These are phyloP conservation scores for Picea engelmannii DNA, from an alignment of 83 land plant genomes.

Conservation along the genomic window DNA sequence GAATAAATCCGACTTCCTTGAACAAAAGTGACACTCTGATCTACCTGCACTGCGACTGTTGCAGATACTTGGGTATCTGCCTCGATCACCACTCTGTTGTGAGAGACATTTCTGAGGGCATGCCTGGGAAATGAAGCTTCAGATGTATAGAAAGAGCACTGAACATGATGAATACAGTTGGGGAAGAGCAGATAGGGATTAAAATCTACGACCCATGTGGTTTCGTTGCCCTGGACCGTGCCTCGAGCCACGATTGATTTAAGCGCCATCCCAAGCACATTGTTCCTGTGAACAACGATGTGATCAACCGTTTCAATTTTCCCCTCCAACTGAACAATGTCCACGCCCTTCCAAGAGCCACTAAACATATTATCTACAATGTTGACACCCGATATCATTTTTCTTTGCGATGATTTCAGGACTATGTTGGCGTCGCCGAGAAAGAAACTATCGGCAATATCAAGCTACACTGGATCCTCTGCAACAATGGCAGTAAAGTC, in stretches of 20 bases:
- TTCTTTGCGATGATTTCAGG: too few species aligned
- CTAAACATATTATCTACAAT: too few species aligned
- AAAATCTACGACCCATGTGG: constrained; percentile 15
- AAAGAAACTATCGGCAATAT: constrained; percentile 52
- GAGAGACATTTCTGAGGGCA: too few species aligned
- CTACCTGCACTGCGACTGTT: too few species aligned
- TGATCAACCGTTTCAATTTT: constrained; percentile 36
- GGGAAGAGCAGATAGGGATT: too few species aligned
- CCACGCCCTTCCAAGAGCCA: constrained; percentile 3
- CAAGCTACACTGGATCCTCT: constrained; percentile 35
- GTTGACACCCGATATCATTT: too few species aligned
- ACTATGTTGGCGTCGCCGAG: background rate
- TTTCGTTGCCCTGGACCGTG: constrained; percentile 39
- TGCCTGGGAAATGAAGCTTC: too few species aligned
- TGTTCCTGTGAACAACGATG: constrained; percentile 41
- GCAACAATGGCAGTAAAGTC: constrained; percentile 35
- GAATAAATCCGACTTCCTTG: background rate
- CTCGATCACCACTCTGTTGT: too few species aligned
- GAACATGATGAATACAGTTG: too few species aligned
- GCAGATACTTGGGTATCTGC: too few species aligned
- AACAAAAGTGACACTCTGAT: constrained; percentile 1
- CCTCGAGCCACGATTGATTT: constrained; percentile 30
- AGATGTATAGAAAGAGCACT: too few species aligned
- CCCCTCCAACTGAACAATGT: constrained; percentile 28
- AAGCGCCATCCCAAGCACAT: constrained; percentile 26